A percentile compares a stretch with the other conserved stretches of the same genome.
phyloP scores from a whole-genome alignment of 495 filamentous ascomycete genomes.

The Oidiodendron maius region DNA sequence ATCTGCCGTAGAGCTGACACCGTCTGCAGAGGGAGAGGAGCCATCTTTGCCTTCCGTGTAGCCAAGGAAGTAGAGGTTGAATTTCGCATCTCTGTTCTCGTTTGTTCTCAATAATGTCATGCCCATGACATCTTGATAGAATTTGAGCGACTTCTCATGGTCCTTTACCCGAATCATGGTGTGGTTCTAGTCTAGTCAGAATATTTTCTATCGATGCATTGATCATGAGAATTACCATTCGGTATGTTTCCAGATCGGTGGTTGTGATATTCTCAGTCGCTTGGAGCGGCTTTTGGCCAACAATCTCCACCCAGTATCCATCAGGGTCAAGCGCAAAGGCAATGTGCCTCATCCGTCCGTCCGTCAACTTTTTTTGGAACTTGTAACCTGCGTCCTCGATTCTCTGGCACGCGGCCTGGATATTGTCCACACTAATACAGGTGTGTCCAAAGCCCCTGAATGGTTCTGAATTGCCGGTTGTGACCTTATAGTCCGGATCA shows the following conservation, averaged over 20 bases:
- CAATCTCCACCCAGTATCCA: conserved; percentile 64
- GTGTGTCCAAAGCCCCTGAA: conserved; percentile 86
- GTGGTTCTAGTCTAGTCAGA: conserved; percentile 50
- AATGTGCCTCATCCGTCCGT: conserved; percentile 83
- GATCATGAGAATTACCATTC: conserved; percentile 51
- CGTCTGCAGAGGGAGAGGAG: conserved; percentile 45
- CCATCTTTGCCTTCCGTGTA: conserved; percentile 56
- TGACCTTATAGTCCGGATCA: conserved; percentile 74
- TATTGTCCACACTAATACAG: conserved; percentile 82
- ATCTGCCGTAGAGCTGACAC: conserved; percentile 54
- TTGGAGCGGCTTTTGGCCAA: conserved; percentile 24
- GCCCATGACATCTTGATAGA: conserved; percentile 86
- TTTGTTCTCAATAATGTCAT: conserved; percentile 72
- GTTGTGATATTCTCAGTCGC: conserved; percentile 22
- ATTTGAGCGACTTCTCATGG: conserved; percentile 72
- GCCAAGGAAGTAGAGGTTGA: conserved; percentile 90
- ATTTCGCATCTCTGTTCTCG: conserved; percentile 64
- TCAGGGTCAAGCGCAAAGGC: conserved; percentile 93
- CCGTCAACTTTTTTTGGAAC: conserved; percentile 90
- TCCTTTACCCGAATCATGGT: conserved; percentile 97
- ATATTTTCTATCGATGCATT: too few relatives aligned
- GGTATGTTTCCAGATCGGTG: conserved; percentile 21
- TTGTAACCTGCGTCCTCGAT: conserved; percentile 84
- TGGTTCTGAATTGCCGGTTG: conserved; percentile 87
- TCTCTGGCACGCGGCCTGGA: conserved; percentile 81